A percentile compares a stretch with the other conserved stretches of the same genome.
phyloP scores from a whole-genome alignment of 805 yeast genomes.

The Wickerhamiella musiphila region DNA sequence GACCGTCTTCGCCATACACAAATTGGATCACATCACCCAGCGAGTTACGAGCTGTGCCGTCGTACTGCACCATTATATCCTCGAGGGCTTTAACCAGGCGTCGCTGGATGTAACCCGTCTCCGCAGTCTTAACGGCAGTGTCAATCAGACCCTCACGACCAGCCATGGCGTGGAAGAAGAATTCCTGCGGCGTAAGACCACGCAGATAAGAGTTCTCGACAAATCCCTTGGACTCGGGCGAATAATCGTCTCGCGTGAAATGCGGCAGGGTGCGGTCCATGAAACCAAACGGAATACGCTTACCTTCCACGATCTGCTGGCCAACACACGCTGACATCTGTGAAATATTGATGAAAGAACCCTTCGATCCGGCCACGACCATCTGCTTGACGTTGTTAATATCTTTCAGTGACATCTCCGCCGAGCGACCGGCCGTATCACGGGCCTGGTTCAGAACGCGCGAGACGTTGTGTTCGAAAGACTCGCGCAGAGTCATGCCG shows the following conservation, averaged over 20 bases:
- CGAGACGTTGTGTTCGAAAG: constrained; percentile 93
- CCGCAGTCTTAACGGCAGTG: constrained; percentile 96
- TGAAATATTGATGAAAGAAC: constrained; percentile 95
- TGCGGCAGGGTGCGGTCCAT: constrained; percentile 94
- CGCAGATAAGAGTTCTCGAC: constrained; percentile 93
- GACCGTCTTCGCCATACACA: constrained; percentile 96
- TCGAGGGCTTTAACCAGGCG: constrained; percentile 94
- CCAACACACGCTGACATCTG: constrained; percentile 99
- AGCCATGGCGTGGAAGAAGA: constrained; percentile 99
- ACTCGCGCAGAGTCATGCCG: constrained; percentile 98
- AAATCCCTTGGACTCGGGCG: constrained; percentile 96
- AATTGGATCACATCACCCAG: constrained; percentile 93
- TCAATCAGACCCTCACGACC: constrained; percentile 99
- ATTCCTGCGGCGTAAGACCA: constrained; percentile 97
- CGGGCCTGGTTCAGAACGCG: constrained; percentile 93
- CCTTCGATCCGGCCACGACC: constrained; percentile 98
- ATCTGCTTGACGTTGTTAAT: constrained; percentile 93
- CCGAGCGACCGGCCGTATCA: constrained; percentile 97
- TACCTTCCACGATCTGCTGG: constrained; percentile 97
- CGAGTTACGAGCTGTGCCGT: constrained; percentile 95
- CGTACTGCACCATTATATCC: constrained; percentile 95
- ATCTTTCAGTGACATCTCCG: constrained; percentile 89
- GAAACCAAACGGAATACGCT: constrained; percentile 95
- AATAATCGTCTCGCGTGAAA: constrained; percentile 94
- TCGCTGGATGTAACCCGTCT: constrained; percentile 96